Percentiles rank a stretch among this genome's conserved stretches.
Conservation (phyloP, 1,284 basidiomycete species). For the Tilletia walkeri region DNA sequence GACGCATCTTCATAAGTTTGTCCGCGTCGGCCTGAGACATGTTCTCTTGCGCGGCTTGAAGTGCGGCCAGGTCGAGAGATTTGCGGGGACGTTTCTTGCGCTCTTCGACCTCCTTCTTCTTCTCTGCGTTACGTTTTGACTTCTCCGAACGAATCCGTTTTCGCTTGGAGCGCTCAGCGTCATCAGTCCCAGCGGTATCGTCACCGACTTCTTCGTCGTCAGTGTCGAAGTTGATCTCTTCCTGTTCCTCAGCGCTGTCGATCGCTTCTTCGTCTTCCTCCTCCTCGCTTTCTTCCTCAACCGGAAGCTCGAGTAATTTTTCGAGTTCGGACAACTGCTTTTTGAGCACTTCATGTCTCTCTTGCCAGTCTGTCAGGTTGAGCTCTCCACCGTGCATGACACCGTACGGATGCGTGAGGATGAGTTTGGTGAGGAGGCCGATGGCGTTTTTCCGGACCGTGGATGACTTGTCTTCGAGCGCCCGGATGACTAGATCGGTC, state of each 20-base stretch:
- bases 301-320: slow-evolving; percentile 42
- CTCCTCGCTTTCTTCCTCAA: slow-evolving; percentile 38
- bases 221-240: slow-evolving; percentile 34
- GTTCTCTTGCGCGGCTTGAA: slow-evolving; percentile 26
- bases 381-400: slow-evolving; percentile 79
- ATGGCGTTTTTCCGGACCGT: slow-evolving; percentile 83
- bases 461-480: slow-evolving; percentile 86
- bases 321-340: slow-evolving; percentile 62
- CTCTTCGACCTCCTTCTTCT: slow-evolving; percentile 20
- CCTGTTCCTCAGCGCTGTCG: slow-evolving; percentile 42
- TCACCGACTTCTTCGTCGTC: slow-evolving; percentile 57
- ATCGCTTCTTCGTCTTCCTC: slow-evolving; percentile 57
- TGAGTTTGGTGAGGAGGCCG: slow-evolving; percentile 71
- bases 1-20: slow-evolving; percentile 67
- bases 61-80: slow-evolving; percentile 9
- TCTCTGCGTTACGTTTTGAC: slow-evolving; percentile 23
- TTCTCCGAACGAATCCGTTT: slow-evolving; percentile 15
- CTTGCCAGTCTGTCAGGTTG: slow-evolving; percentile 71
- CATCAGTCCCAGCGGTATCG: slow-evolving; percentile 17
- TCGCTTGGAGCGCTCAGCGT: slow-evolving; percentile 22
- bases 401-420: slow-evolving; percentile 87
- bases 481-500: slow-evolving; percentile 71
- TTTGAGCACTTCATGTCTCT: slow-evolving; percentile 63
- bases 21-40: slow-evolving; percentile 37
- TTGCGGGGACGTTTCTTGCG: slow-evolving; percentile 63